Conservation (phyloP, 257 asterid species). For the Primulina eburnea region DNA sequence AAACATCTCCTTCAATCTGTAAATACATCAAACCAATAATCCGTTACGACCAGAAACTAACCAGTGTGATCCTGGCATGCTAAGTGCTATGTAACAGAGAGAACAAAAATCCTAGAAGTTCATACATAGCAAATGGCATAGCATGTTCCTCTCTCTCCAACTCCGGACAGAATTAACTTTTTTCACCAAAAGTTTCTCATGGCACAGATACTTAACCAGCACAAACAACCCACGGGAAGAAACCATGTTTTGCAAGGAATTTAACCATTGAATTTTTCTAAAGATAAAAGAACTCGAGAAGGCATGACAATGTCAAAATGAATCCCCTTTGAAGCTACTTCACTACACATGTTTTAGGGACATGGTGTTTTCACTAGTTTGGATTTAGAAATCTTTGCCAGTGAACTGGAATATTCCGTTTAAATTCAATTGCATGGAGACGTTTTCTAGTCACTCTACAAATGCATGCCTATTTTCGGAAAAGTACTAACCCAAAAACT, state of each 20-base stretch:
- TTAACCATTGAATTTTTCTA: not conserved
- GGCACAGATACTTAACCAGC: conserved; percentile 13
- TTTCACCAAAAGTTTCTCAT: not conserved
- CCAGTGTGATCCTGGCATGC: too few relatives aligned
- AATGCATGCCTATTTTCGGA: too few relatives aligned
- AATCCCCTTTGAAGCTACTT: not conserved
- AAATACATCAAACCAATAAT: conserved; percentile 17
- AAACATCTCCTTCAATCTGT: conserved; percentile 58
- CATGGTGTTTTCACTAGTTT: not conserved
- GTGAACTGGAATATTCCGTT: not conserved
- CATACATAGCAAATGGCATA: too few relatives aligned
- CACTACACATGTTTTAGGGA: not conserved
- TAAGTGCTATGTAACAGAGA: too few relatives aligned
- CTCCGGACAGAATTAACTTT: too few relatives aligned
- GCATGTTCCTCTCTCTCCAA: too few relatives aligned
- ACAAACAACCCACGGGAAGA: not conserved
- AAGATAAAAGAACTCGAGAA: not conserved
- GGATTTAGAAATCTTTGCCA: not conserved
- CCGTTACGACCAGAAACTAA: not conserved
- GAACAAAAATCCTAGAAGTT: too few relatives aligned
- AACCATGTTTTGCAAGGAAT: too few relatives aligned
- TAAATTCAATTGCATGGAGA: not conserved
- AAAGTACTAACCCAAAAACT: not conserved
- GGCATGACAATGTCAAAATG: not conserved
- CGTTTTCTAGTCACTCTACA: too few relatives aligned